Evolutionary conservation across 2,329 filamentous ascomycete species (phyloP).

Genomic region (Calonectria pauciramosa): DNA sequence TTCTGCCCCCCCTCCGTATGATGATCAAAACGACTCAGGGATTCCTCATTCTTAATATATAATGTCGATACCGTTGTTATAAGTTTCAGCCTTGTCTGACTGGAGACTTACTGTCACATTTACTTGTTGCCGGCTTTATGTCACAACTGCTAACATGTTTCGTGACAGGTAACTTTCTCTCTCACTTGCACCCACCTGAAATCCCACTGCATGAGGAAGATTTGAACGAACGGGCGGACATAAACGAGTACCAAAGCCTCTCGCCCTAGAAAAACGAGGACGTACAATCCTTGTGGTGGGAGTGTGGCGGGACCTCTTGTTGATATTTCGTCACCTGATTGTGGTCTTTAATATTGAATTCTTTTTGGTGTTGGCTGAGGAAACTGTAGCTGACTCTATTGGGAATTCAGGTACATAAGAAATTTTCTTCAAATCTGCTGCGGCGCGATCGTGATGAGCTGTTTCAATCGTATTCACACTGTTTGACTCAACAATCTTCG

Average conservation of each 20-base stretch:
- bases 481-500: constrained; percentile 63
- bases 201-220: constrained; percentile 68
- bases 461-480: constrained; percentile 69
- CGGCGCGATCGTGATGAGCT: constrained; percentile 61
- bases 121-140: constrained; percentile 30
- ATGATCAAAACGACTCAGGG: constrained; percentile 75
- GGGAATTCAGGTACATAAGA: constrained; percentile 52
- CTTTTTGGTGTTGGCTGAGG: constrained; percentile 43
- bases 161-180: constrained; percentile 58
- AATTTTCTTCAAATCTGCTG: constrained; percentile 34
- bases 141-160: constrained; percentile 53
- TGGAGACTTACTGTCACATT: constrained; percentile 51
- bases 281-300: constrained; percentile 73
- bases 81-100: constrained; percentile 80
- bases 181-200: constrained; percentile 22
- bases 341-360: constrained; percentile 50
- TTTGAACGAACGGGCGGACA: constrained; percentile 80
- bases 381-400: constrained; percentile 48
- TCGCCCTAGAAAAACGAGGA: constrained; percentile 67
- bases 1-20: constrained; percentile 55
- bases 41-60: constrained; percentile 78
- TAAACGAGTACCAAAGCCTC: constrained; percentile 68
- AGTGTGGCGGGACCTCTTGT: constrained; percentile 68
- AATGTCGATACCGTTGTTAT: constrained; percentile 72
- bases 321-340: constrained; percentile 77